phyloP scores from a whole-genome alignment of 306 rosid genomes.

The Prunus padus region DNA sequence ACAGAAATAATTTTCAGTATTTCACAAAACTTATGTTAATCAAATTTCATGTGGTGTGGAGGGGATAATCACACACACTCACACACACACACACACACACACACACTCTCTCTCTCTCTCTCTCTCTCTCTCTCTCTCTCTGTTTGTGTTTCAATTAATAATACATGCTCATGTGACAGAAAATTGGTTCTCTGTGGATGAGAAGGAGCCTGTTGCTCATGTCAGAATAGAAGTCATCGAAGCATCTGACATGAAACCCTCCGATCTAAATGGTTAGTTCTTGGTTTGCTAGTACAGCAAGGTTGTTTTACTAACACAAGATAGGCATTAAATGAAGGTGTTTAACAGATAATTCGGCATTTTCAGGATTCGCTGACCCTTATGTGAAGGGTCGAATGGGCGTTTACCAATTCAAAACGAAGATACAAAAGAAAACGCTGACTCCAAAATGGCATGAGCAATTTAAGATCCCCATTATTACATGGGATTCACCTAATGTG shows the following conservation, averaged over 20 bases:
- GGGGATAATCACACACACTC: background rate
- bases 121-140: conserved; percentile 6
- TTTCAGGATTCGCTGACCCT: conserved; percentile 95
- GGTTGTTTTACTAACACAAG: background rate
- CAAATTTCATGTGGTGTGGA: background rate
- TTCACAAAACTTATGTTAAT: background rate
- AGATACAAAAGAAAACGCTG: conserved; percentile 75
- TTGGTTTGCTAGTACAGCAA: conserved; percentile 7
- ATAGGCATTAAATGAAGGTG: background rate
- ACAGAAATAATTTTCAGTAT: background rate
- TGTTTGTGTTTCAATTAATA: background rate
- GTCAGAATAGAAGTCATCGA: conserved; percentile 69
- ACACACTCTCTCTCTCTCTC: background rate
- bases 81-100: background rate
- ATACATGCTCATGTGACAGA: conserved; percentile 41
- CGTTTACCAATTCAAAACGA: conserved; percentile 72
- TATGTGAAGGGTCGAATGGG: conserved; percentile 87
- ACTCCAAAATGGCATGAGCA: conserved; percentile 86
- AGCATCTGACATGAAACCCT: conserved; percentile 73
- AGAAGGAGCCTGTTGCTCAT: conserved; percentile 73
- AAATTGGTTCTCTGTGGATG: conserved; percentile 81
- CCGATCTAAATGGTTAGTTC: conserved; percentile 76
- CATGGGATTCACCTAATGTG: conserved; percentile 72
- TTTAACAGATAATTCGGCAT: conserved; percentile 16
- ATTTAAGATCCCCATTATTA: conserved; percentile 77